Evolutionary conservation across 352 stramenopile genomes (phyloP), one percentile per base, ranked within the genome.

Genomic region (Phytophthora boehmeriae): DNA sequence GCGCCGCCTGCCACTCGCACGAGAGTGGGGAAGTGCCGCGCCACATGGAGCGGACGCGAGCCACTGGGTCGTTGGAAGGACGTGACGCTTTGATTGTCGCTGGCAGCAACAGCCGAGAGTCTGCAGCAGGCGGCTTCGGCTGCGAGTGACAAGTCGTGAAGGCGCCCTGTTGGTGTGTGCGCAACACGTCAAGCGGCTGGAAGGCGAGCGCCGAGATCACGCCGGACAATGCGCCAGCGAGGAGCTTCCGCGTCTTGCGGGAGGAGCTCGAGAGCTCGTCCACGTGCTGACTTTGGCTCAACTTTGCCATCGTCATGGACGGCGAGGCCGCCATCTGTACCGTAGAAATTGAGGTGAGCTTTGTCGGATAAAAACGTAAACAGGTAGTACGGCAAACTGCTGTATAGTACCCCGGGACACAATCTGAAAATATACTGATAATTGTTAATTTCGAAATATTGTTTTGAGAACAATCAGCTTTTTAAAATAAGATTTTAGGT

Each of bases 121-220:
- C 20, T 5, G n/a, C 30, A 43, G 63, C n/a, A 27, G 47, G n/a
- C 13, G 48, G 23, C n/a, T 54, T 45, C 5, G 46, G 14, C 17
- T 73, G 35, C 11, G 34, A 13, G 51, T 74, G 46, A n/a, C n/a
- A n/a, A 11, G 56, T 53, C 17, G 78, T 78, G 58, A 94, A 96
- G 4, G 83, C 84, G 34, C 87, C 87, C 36, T 96, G 87, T 46
- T 96, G 87, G 46, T 92, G 83, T 20, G 87, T 96, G 41, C 86
- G 83, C 54, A 96, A 66, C 53, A 96, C 87, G 42, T 96, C 87
- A 16, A 96, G 70, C 16, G 87, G 87, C 69, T 96, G 87, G 67
- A 96, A 95, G 23, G 82, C 81, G 38, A 95, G 67, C 55, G 86
- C 86, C 20, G 86, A 93, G 51, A 92, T 71, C 68, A 92, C 88